A percentile compares a stretch with the other conserved stretches of the same genome.
phyloP scores from a whole-genome alignment of 2,329 filamentous ascomycete genomes.

The Tolypocladium endophyticum region DNA sequence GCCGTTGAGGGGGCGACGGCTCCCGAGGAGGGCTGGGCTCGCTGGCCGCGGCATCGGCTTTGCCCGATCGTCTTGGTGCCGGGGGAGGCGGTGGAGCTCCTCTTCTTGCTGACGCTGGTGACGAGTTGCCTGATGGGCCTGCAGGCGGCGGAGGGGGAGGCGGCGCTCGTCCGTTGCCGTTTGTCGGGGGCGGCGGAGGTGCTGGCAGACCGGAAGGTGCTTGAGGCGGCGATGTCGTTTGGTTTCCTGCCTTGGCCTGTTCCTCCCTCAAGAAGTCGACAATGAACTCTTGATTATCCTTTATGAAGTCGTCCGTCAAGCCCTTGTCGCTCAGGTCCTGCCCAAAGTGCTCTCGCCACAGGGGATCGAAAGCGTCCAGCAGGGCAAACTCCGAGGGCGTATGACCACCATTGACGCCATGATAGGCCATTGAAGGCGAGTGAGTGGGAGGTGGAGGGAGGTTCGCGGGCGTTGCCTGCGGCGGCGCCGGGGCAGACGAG shows the following conservation, averaged over 20 bases:
- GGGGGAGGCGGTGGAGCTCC: conserved; percentile 21
- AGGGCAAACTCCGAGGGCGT: conserved; percentile 46
- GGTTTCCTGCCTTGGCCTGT: conserved; percentile 26
- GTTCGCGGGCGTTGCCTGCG: conserved; percentile 42
- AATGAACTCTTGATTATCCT: conserved; percentile 59
- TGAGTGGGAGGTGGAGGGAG: conserved; percentile 22
- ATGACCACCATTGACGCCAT: conserved; percentile 34
- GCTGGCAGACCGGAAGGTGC: conserved; percentile 10
- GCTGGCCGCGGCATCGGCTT: conserved; percentile 50
- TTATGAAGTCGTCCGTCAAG: conserved; percentile 55
- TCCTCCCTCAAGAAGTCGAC: conserved; percentile 52
- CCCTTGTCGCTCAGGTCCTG: conserved; percentile 53
- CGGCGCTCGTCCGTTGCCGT: conserved; percentile 24
- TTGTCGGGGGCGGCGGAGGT: conserved; percentile 16
- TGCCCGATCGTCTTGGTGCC: conserved; percentile 48
- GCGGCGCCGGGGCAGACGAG: conserved; percentile 45
- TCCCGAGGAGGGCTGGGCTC: conserved; percentile 63
- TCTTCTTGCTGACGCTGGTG: conserved; percentile 7
- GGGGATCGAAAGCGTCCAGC: conserved; percentile 53
- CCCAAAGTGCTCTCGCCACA: conserved; percentile 56
- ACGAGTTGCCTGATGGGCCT: not conserved
- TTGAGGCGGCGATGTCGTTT: conserved; percentile 8
- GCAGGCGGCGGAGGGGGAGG: conserved; percentile 18
- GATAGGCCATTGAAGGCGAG: conserved; percentile 29
- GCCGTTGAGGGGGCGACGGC: conserved; percentile 45